Evolutionary conservation across 2,329 filamentous ascomycete genomes (phyloP), one percentile per base, ranked within the genome.

Genomic region (Epichloe uncinata): DNA sequence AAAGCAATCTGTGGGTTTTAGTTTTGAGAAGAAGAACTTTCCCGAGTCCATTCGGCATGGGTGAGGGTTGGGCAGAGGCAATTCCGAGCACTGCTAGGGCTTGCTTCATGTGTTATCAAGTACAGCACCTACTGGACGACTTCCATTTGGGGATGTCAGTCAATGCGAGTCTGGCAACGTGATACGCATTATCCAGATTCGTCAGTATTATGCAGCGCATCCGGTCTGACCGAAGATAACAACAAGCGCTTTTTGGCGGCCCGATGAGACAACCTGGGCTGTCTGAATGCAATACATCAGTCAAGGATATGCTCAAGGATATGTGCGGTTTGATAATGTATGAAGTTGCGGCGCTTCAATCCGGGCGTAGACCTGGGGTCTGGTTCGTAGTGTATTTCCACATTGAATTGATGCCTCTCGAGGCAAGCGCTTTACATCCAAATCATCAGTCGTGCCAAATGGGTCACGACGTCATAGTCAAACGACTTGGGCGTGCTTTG

Each of bases 41-140:
- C n/a, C 26, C 45, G 3, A 37, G 41, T 38, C 40, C 35, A 41
- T 35, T 20, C 35, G 38, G 16, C 37, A 33, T 11, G 18, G 26
- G 45, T 22, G 47, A 18, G 43, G n/a, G 40, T n/a, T 37, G 53
- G 51, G 49, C 52, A 53, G 55, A 53, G 56, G 56, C 50, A 59
- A 55, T 57, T 58, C 57, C 57, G 58, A 60, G 58, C 58, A 58
- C 57, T 53, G 51, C 53, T 50, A 44, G 53, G 45, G 51, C 41
- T 36, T 42, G 16, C 34, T 42, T 51, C 44, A 20, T 44, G 34
- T 44, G 34, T 48, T 44, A 43, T 48, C 16, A 46, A 45, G 38
- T 26, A 33, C 40, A 47, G 47, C 41, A 43, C 50, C 50, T 52
- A 50, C 53, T 51, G 52, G 53, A 53, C 47, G 38, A 38, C 36